phyloP scores from a whole-genome alignment of 495 filamentous ascomycete species.

The Cenococcum geophilum region DNA sequence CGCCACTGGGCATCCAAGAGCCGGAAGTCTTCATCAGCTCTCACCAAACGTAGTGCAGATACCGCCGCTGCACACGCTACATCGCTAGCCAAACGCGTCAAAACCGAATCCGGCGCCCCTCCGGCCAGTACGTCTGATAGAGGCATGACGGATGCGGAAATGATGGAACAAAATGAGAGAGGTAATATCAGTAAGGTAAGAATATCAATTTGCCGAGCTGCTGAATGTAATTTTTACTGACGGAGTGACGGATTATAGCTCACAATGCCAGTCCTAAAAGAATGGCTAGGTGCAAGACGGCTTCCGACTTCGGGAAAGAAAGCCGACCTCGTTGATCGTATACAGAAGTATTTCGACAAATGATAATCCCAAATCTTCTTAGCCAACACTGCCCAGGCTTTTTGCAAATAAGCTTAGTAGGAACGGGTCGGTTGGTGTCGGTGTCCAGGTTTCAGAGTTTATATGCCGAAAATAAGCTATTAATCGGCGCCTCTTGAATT shows the following conservation, averaged over 20 bases:
- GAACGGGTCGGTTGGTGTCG: too few species aligned
- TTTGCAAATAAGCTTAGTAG: too few species aligned
- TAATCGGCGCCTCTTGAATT: too few species aligned
- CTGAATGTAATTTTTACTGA: background rate
- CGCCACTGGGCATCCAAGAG: constrained; percentile 43
- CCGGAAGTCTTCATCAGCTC: constrained; percentile 27
- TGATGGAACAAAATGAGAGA: constrained; percentile 41
- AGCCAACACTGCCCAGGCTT: too few species aligned
- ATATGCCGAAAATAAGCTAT: too few species aligned
- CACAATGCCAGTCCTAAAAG: constrained; percentile 64
- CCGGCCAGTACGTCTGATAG: constrained; percentile 32
- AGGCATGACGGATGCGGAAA: constrained; percentile 47
- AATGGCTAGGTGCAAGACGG: constrained; percentile 57
- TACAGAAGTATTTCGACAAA: constrained; percentile 68
- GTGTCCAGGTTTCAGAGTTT: too few species aligned
- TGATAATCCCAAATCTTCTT: too few species aligned
- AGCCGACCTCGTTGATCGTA: constrained; percentile 66
- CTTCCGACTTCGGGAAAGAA: constrained; percentile 65
- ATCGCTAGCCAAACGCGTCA: constrained; percentile 39
- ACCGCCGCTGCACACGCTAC: constrained; percentile 18
- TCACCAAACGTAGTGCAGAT: constrained; percentile 7
- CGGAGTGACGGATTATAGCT: constrained; percentile 41
- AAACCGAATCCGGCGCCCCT: constrained; percentile 42
- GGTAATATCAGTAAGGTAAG: constrained; percentile 16
- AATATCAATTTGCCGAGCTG: background rate